Evolutionary conservation across 139 green algal genomes (phyloP).

Genomic region (Micractinium conductrix): DNA sequence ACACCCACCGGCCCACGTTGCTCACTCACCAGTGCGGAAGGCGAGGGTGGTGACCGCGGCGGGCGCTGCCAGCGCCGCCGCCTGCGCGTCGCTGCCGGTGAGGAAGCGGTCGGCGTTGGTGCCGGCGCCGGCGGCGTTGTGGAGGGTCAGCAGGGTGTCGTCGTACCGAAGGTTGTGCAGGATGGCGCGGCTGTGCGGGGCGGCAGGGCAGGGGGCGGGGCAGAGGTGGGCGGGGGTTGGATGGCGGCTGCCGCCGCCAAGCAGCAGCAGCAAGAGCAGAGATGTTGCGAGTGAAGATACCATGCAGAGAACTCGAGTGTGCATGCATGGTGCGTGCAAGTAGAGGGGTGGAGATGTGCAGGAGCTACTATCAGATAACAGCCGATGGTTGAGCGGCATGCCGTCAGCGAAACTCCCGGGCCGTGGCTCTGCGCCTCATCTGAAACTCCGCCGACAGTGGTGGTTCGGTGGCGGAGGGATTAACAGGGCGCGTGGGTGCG

Average conservation of each 20-base stretch:
- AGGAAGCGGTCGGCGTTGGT: slow-evolving; percentile 29
- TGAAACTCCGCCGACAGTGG: slow-evolving; percentile 46
- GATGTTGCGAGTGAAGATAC: not conserved
- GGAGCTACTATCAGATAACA: slow-evolving; percentile 59
- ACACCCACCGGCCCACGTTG: not conserved
- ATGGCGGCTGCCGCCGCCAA: no score
- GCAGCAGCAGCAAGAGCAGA: not conserved
- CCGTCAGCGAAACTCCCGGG: slow-evolving; percentile 49
- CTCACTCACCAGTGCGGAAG: slow-evolving; percentile 62
- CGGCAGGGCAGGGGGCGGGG: not conserved
- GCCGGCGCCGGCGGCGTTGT: slow-evolving; percentile 79
- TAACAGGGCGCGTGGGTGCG: slow-evolving; percentile 41
- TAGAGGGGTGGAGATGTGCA: slow-evolving; percentile 11
- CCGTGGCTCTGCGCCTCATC: slow-evolving; percentile 38
- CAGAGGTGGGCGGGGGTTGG: not conserved
- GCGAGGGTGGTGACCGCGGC: slow-evolving; percentile 58
- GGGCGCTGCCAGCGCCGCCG: slow-evolving; percentile 23
- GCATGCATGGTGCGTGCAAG: no score
- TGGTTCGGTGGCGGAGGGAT: slow-evolving; percentile 36
- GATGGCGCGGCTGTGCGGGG: slow-evolving; percentile 62
- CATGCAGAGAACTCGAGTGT: not conserved
- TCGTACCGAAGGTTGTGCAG: slow-evolving; percentile 88
- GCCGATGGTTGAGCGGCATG: slow-evolving; percentile 26
- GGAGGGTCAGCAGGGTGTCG: slow-evolving; percentile 60
- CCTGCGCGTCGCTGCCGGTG: slow-evolving; percentile 16